Base-by-base conservation (phyloP, 225 moss, liverwort and hornwort genomes). In the Rhytidiadelphus loreus region DNA sequence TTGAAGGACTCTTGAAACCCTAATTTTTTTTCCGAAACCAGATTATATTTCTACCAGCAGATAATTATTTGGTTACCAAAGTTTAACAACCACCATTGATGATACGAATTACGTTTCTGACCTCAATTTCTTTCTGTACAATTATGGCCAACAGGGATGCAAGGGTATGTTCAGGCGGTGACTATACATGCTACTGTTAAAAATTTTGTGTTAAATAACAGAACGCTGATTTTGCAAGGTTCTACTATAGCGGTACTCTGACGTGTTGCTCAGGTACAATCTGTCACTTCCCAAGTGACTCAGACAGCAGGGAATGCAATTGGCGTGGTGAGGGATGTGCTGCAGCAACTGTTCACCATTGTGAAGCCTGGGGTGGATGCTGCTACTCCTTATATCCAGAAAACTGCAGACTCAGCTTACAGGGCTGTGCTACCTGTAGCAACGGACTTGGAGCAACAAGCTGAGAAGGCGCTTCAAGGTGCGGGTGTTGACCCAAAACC, bases 361-460 rank as follows among this genome's bases (percentile, higher is more conserved):
- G 87, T 98, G 86, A 98, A 98, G 88, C 98, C 98, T 41, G 97
- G 94, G 80, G 88, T 97, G 89, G 97, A 98, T 78, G 94, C 88
- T 39, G 97, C 95, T 11, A 88, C 90, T 63, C 98, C 98, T 26
- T 89, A 88, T 33, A 87, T 98, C 12, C 93, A 96, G 87, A 92
- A 95, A 87, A 92, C 95, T 21, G 93, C 95, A 25, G 95, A 96
- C 30, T 77, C 92, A 22, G 95, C 95, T 22, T 90, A 93, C 35
- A 91, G 91, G 64, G 87, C 94, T 73, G 96, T 85, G 19, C 85
- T 92, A 8, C 97, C 98, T 55, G 85, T 96, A 19, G 98, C 95
- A 16, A 96, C 91, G 41, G 97, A 96, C 76, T 88, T 97, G 58
- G 96, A 93, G 56, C 91, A 90, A 56, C 95, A 95, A 85, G 96